A percentile compares a stretch with the other conserved stretches of the same genome.
Evolutionary conservation across 768 basidiomycete genomes (phyloP).

Genomic region (Kwoniella newhampshirensis): DNA sequence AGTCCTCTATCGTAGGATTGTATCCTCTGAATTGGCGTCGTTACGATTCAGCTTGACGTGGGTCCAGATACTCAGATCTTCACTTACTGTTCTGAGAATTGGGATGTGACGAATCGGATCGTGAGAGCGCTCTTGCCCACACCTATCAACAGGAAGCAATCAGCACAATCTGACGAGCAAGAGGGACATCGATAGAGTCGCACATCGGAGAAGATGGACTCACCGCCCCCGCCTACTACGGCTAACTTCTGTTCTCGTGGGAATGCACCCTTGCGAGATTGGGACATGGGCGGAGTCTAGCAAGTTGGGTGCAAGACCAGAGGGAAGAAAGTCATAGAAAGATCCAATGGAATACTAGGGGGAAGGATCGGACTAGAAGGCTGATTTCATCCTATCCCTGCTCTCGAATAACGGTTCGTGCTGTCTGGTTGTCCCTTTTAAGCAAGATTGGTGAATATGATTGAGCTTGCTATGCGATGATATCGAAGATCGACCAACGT

Average conservation of each 20-base stretch:
- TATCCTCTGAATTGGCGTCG: constrained; percentile 53
- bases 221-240: constrained; percentile 35
- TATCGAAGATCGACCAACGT: no score
- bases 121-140: constrained; percentile 55
- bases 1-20: constrained; percentile 58
- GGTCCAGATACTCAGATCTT: no score
- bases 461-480: no score
- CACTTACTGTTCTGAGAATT: constrained; percentile 51
- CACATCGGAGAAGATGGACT: constrained; percentile 8
- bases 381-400: no score
- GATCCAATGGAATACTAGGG: no score
- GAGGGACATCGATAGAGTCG: not conserved
- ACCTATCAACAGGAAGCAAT: constrained; percentile 20
- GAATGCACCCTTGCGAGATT: constrained; percentile 1
- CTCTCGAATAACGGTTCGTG: no score
- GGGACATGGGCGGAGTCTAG: not conserved
- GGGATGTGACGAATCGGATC: constrained; percentile 56
- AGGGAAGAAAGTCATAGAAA: no score
- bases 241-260: constrained; percentile 34
- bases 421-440: no score
- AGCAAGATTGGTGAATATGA: no score
- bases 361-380: no score
- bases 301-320: not conserved
- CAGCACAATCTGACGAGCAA: not conserved
- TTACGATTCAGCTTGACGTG: no score